phyloP scores from a whole-genome alignment of 495 filamentous ascomycete species.

The Podospora australis region DNA sequence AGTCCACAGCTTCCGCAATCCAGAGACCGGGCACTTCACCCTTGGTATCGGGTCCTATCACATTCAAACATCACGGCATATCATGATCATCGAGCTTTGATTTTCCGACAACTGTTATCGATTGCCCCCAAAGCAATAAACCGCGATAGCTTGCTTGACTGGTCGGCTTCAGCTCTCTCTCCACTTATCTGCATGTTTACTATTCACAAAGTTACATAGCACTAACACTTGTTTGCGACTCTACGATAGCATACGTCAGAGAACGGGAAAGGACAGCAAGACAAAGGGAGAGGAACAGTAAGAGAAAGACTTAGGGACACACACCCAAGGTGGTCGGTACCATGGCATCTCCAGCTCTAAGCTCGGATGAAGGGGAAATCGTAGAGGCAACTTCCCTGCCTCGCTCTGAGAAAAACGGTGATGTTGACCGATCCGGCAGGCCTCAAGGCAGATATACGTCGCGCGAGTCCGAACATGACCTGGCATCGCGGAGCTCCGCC shows the following conservation, averaged over 20 bases:
- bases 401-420: constrained; percentile 45
- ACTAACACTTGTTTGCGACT: constrained; percentile 11
- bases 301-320: neutral
- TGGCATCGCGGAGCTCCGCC: constrained; percentile 67
- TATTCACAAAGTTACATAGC: too few relatives aligned
- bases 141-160: too few relatives aligned
- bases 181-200: neutral
- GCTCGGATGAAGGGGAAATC: constrained; percentile 82
- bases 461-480: constrained; percentile 66
- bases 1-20: neutral
- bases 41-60: too few relatives aligned
- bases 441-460: constrained; percentile 59
- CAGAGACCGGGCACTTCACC: too few relatives aligned
- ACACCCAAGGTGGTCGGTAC: constrained; percentile 17
- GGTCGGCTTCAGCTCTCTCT: constrained; percentile 24
- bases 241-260: constrained; percentile 1
- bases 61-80: too few relatives aligned
- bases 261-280: neutral
- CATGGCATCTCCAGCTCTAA: constrained; percentile 46
- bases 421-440: constrained; percentile 63
- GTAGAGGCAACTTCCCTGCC: constrained; percentile 59
- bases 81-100: too few relatives aligned
- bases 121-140: too few relatives aligned
- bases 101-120: too few relatives aligned
- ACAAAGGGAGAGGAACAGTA: neutral